phyloP scores from a whole-genome alignment of 2,329 filamentous ascomycete genomes.

The Biscogniauxia mediterranea region DNA sequence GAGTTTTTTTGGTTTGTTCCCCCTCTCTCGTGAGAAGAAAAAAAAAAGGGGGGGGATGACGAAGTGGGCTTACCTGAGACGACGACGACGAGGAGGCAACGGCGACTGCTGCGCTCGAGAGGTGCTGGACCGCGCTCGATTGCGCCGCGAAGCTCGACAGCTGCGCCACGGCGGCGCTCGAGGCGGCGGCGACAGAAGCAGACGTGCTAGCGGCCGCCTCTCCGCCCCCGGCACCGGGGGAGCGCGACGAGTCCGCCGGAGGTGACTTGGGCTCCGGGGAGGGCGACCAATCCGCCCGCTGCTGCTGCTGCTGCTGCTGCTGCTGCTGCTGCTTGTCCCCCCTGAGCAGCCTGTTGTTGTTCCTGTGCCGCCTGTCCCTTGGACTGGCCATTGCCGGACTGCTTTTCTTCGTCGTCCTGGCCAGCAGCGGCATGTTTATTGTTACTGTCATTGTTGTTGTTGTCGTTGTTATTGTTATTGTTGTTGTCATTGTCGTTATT shows the following conservation, averaged over 20 bases:
- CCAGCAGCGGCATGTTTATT: neutral
- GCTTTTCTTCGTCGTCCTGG: neutral
- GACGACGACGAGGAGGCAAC: neutral
- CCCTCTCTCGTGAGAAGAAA: no score
- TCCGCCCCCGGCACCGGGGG: slow-evolving; percentile 11
- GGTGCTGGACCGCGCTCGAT: neutral
- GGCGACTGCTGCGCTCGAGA: neutral
- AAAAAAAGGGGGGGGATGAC: neutral
- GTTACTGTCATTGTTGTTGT: neutral
- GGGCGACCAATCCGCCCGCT: slow-evolving; percentile 11
- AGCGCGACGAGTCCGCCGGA: slow-evolving; percentile 20
- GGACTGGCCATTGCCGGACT: neutral
- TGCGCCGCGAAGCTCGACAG: neutral
- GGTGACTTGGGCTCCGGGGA: slow-evolving; percentile 23
- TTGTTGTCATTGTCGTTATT: neutral
- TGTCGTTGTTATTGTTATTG: neutral
- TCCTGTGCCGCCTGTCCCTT: slow-evolving; percentile 3
- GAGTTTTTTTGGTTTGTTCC: no score
- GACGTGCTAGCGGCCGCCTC: slow-evolving; percentile 1
- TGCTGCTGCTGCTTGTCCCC: neutral
- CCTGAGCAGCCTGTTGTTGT: neutral
- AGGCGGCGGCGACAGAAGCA: slow-evolving; percentile 4
- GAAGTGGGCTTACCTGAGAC: neutral
- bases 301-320: neutral
- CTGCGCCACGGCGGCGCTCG: neutral